phyloP scores from a whole-genome alignment of 768 basidiomycete species.

The Cantharellus anzutake region DNA sequence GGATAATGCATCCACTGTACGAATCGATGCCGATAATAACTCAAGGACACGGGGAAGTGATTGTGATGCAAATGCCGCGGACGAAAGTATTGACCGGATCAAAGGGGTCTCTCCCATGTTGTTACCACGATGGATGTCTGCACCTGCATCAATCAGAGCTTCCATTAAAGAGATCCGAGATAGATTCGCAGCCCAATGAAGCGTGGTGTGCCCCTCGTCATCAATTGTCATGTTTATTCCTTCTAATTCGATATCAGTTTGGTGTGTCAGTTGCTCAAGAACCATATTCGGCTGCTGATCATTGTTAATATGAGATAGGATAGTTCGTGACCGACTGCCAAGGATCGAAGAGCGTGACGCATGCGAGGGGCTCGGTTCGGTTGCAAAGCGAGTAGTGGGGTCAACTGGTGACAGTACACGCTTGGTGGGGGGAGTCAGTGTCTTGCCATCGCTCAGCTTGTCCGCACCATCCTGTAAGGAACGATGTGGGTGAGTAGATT shows the following conservation, averaged over 20 bases:
- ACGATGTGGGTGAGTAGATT: too few species aligned
- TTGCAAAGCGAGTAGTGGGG: too few species aligned
- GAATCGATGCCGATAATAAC: constrained; percentile 50
- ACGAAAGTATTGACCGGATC: constrained; percentile 78
- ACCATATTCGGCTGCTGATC: background rate
- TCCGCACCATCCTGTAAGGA: too few species aligned
- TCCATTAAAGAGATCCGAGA: constrained; percentile 49
- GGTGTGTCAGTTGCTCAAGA: background rate
- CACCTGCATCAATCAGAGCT: constrained; percentile 54
- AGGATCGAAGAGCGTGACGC: too few species aligned
- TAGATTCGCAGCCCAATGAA: constrained; percentile 84
- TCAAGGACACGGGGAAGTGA: constrained; percentile 48
- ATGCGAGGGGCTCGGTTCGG: too few species aligned
- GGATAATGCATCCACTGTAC: constrained; percentile 72
- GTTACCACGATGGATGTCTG: constrained; percentile 83
- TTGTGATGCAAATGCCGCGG: constrained; percentile 65
- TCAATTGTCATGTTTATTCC: constrained; percentile 81
- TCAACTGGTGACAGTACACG: too few species aligned
- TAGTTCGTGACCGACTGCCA: background rate
- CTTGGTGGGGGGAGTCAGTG: too few species aligned
- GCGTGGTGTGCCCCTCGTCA: constrained; percentile 82
- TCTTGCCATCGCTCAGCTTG: too few species aligned
- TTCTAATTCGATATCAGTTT: constrained; percentile 1
- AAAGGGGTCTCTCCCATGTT: constrained; percentile 87
- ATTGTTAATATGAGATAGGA: background rate